Evolutionary conservation across 768 basidiomycete genomes (phyloP).

Genomic region (Hemileccinum rubropunctum): DNA sequence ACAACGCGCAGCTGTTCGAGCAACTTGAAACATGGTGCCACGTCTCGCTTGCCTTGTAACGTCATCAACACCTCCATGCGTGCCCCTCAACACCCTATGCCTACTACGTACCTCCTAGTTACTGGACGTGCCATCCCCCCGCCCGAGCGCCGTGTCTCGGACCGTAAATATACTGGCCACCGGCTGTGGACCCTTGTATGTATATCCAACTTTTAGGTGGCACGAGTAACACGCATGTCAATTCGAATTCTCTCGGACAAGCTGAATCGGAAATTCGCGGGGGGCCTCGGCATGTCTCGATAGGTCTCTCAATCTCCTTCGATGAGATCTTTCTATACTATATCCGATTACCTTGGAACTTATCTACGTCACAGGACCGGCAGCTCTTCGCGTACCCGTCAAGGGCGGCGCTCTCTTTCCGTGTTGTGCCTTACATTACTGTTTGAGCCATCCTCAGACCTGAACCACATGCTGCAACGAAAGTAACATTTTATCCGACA

Average conservation of each 20-base stretch:
- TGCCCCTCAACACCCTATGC: too few species aligned
- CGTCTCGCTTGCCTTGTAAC: constrained; percentile 16
- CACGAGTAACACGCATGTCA: neutral
- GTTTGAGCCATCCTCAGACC: too few species aligned
- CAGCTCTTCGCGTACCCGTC: too few species aligned
- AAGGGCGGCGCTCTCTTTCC: too few species aligned
- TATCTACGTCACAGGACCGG: too few species aligned
- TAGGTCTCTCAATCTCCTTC: neutral
- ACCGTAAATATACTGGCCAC: neutral
- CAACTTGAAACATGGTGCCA: constrained; percentile 13
- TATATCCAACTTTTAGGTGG: neutral
- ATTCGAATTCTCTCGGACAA: neutral
- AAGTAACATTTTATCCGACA: neutral
- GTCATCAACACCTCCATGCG: constrained; percentile 7
- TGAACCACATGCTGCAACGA: neutral
- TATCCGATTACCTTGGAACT: neutral
- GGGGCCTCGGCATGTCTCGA: neutral
- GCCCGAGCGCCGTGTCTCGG: neutral
- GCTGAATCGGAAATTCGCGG: neutral
- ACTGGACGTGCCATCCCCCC: neutral
- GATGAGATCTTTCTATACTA: neutral
- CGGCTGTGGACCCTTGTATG: neutral
- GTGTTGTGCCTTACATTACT: too few species aligned
- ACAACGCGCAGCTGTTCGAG: neutral
- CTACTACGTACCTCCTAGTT: too few species aligned